phyloP scores from a whole-genome alignment of 768 basidiomycete species.

The Boletus sp. region DNA sequence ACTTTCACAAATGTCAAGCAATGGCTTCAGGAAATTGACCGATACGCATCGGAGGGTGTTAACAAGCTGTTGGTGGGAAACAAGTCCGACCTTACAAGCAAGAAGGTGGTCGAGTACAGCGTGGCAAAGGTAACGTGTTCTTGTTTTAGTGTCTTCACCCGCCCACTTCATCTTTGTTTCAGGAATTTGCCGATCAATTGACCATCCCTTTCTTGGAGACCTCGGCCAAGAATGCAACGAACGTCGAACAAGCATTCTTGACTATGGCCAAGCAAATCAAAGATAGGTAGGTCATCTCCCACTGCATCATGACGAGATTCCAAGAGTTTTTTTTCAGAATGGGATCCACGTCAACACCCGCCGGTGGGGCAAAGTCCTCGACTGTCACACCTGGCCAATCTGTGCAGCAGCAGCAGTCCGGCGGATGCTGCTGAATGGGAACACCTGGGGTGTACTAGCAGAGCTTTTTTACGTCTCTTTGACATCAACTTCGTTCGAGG shows the following conservation, averaged over 20 bases:
- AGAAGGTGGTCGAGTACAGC: conserved; percentile 91
- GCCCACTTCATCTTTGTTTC: conserved; percentile 5
- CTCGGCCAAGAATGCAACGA: conserved; percentile 97
- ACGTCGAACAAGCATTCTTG: conserved; percentile 99
- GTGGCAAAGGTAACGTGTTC: conserved; percentile 67
- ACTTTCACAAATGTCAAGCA: conserved; percentile 95
- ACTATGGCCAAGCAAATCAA: conserved; percentile 98
- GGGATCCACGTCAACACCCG: conserved; percentile 75
- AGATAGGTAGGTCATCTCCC: conserved; percentile 57
- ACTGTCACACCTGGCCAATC: conserved; percentile 83
- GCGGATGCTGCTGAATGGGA: conserved; percentile 72
- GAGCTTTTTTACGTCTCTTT: conserved; percentile 14
- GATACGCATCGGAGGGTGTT: conserved; percentile 96
- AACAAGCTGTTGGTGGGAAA: conserved; percentile 99
- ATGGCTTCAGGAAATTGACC: conserved; percentile 90
- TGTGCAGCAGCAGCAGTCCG: conserved; percentile 69
- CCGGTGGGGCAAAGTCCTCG: conserved; percentile 74
- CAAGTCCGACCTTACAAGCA: conserved; percentile 96
- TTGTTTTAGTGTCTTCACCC: neutral
- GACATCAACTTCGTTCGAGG: conserved; percentile 17
- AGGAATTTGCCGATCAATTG: conserved; percentile 96
- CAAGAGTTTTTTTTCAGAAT: conserved; percentile 46
- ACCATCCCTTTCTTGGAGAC: conserved; percentile 96
- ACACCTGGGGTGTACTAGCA: conserved; percentile 16
- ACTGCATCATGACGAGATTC: neutral